Evolutionary conservation across 106 monocot genomes (phyloP).

Genomic region (Apostasia ramifera): DNA sequence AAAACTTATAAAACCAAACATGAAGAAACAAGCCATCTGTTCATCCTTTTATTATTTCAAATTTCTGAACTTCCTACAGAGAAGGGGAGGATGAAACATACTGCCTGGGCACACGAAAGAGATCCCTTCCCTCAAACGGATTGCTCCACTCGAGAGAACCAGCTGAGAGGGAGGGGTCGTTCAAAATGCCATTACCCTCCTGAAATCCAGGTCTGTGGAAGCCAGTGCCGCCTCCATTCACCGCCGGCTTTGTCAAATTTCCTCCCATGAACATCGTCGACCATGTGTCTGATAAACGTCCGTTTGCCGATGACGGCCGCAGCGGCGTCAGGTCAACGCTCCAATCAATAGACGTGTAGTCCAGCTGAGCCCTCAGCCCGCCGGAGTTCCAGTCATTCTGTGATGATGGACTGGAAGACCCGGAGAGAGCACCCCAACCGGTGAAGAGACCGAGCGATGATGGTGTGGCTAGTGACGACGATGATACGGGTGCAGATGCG

Average conservation of each 20-base stretch:
- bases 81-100: slow-evolving; percentile 49
- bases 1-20: too few relatives aligned
- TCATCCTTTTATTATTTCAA: slow-evolving; percentile 12
- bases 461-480: slow-evolving; percentile 4
- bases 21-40: neutral
- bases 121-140: slow-evolving; percentile 58
- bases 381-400: slow-evolving; percentile 51
- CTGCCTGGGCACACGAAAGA: slow-evolving; percentile 50
- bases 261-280: slow-evolving; percentile 40
- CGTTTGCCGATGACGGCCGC: slow-evolving; percentile 7
- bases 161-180: neutral
- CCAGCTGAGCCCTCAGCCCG: slow-evolving; percentile 21
- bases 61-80: slow-evolving; percentile 4
- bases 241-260: slow-evolving; percentile 8
- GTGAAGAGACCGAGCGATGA: slow-evolving; percentile 58
- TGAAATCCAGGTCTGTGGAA: slow-evolving; percentile 7
- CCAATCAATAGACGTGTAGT: slow-evolving; percentile 92
- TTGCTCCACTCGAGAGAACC: slow-evolving; percentile 52
- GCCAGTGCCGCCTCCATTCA: slow-evolving; percentile 4
- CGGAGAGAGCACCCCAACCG: slow-evolving; percentile 24
- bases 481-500: neutral
- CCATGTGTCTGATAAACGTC: slow-evolving; percentile 23
- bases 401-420: slow-evolving; percentile 22
- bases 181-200: slow-evolving; percentile 9
- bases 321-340: slow-evolving; percentile 38